These are phyloP conservation scores for Populus trichocarpa DNA, from an alignment of 441 rosid genomes.

Conservation along the genomic window DNA sequence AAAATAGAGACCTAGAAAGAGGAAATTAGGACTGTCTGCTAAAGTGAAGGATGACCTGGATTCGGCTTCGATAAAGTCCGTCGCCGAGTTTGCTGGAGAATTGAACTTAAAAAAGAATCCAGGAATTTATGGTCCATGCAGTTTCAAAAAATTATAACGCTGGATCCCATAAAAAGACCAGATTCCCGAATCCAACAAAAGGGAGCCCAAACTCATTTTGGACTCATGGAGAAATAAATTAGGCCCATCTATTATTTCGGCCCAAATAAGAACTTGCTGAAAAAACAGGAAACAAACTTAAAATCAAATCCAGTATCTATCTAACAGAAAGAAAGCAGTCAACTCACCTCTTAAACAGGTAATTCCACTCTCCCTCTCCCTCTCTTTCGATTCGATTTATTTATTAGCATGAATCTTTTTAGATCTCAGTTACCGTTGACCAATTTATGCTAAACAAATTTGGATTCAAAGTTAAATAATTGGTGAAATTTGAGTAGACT, in stretches of 20 bases:
- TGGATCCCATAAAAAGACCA: too few species aligned
- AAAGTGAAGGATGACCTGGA: slow-evolving; percentile 12
- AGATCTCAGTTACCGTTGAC: neutral
- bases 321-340: too few species aligned
- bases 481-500: neutral
- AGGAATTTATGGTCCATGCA: neutral
- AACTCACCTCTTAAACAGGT: too few species aligned
- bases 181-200: too few species aligned
- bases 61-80: slow-evolving; percentile 26
- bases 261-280: neutral
- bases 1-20: slow-evolving; percentile 46
- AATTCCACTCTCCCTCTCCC: neutral
- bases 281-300: neutral
- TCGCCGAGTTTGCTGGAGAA: slow-evolving; percentile 59
- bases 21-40: slow-evolving; percentile 29
- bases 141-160: too few species aligned
- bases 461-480: neutral
- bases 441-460: neutral
- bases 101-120: slow-evolving; percentile 61
- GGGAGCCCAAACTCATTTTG: neutral
- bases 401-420: neutral
- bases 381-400: neutral
- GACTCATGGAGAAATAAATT: too few species aligned
- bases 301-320: neutral
- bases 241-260: neutral